Conservation (phyloP, 768 basidiomycete species). For the Russula abietina region DNA sequence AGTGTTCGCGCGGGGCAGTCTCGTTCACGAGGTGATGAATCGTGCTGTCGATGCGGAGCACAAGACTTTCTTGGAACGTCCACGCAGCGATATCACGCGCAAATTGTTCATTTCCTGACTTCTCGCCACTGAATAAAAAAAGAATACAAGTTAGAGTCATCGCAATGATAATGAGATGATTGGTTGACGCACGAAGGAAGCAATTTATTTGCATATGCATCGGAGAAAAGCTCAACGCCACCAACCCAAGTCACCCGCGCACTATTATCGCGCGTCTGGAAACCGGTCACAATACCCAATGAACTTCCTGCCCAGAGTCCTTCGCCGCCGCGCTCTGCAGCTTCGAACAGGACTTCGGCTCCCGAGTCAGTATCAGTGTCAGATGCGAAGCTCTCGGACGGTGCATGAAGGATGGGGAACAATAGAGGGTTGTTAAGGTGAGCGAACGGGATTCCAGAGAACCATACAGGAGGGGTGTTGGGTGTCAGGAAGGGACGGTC, state of each 20-base stretch:
- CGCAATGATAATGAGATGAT: background rate
- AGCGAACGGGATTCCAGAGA: constrained; percentile 63
- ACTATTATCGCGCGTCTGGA: constrained; percentile 77
- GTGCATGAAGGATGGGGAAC: constrained; percentile 75
- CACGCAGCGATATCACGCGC: constrained; percentile 72
- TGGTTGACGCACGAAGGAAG: constrained; percentile 47
- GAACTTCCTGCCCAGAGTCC: constrained; percentile 77
- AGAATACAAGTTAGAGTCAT: constrained; percentile 3
- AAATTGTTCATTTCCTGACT: constrained; percentile 73
- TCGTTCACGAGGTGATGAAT: constrained; percentile 68
- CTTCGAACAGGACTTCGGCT: constrained; percentile 61
- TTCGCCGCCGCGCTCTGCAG: constrained; percentile 69
- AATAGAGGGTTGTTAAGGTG: constrained; percentile 70
- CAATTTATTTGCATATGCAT: constrained; percentile 63
- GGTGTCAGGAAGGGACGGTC: constrained; percentile 43
- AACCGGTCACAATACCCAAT: constrained; percentile 75
- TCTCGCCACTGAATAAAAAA: constrained; percentile 40
- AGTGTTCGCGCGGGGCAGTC: constrained; percentile 57
- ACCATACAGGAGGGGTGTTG: constrained; percentile 59
- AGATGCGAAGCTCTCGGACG: constrained; percentile 67
- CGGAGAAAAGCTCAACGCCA: constrained; percentile 70
- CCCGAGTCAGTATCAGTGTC: constrained; percentile 53
- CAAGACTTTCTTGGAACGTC: constrained; percentile 85
- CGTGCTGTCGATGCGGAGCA: constrained; percentile 68
- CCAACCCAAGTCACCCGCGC: constrained; percentile 79